Conservation (phyloP, 148 eudicot species). For the Diospyros kaki region DNA sequence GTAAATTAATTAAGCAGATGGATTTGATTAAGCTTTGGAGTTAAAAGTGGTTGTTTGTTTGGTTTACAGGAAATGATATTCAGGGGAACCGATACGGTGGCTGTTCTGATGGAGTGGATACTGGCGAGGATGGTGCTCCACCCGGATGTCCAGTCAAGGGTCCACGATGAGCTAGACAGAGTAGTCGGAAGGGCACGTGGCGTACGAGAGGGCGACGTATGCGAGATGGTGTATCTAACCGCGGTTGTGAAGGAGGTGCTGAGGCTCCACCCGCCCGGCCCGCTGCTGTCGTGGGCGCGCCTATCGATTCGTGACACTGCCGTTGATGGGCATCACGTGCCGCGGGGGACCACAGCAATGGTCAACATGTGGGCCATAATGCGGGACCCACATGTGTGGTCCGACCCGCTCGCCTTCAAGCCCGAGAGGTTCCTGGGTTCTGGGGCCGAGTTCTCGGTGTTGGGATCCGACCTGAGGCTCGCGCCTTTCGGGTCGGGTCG, state of each 20-base stretch:
- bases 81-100: slow-evolving; percentile 71
- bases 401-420: slow-evolving; percentile 39
- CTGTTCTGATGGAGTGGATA: slow-evolving; percentile 68
- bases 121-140: slow-evolving; percentile 60
- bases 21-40: too few relatives aligned
- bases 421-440: slow-evolving; percentile 40
- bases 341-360: slow-evolving; percentile 70
- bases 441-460: slow-evolving; percentile 26
- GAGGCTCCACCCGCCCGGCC: slow-evolving; percentile 75
- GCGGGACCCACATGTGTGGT: slow-evolving; percentile 51
- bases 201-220: slow-evolving; percentile 36
- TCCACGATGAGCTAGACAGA: slow-evolving; percentile 53
- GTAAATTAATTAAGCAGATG: too few relatives aligned
- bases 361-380: slow-evolving; percentile 74
- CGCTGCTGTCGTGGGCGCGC: slow-evolving; percentile 74
- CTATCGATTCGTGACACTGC: slow-evolving; percentile 44
- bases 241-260: slow-evolving; percentile 67
- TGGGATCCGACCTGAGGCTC: slow-evolving; percentile 68
- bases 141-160: slow-evolving; percentile 47
- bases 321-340: slow-evolving; percentile 57
- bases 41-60: slow-evolving; percentile 2
- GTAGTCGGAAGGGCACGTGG: slow-evolving; percentile 51
- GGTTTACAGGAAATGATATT: slow-evolving; percentile 70
- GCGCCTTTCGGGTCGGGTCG: slow-evolving; percentile 91
- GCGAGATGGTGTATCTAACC: slow-evolving; percentile 38